Evolutionary conservation across 345 rosid genomes (phyloP).

Genomic region (Euphorbia lathyris): DNA sequence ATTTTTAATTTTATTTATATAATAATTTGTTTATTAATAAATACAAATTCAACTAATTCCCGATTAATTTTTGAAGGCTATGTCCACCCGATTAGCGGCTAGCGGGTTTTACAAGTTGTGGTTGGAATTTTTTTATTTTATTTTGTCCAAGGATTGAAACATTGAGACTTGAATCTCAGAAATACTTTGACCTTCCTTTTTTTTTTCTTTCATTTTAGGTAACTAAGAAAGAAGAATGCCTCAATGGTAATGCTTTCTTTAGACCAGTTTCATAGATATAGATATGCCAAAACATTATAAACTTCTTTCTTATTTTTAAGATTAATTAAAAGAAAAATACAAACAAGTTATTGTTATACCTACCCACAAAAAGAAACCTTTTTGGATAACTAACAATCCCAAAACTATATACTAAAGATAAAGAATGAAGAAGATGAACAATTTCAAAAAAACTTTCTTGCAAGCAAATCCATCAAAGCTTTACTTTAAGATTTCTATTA

Average conservation of each 20-base stretch:
- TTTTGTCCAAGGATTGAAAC: too few species aligned
- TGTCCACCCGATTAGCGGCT: too few species aligned
- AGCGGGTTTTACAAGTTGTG: too few species aligned
- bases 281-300: not conserved
- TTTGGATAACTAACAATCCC: not conserved
- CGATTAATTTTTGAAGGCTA: too few species aligned
- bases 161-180: too few species aligned
- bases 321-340: not conserved
- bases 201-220: not conserved
- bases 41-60: too few species aligned
- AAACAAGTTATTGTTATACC: not conserved
- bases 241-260: not conserved
- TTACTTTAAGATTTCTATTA: conserved; percentile 8
- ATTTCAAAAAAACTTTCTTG: not conserved
- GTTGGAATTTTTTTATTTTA: too few species aligned
- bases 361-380: not conserved
- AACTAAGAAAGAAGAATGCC: too few species aligned
- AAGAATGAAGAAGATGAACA: not conserved
- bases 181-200: not conserved
- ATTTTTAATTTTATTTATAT: too few species aligned
- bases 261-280: not conserved
- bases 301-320: not conserved
- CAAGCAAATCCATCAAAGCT: conserved; percentile 9
- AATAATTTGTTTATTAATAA: too few species aligned
- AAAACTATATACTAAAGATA: not conserved